These are phyloP conservation scores for Danielia reshetovae DNA, from an alignment of 805 yeast species.

Conservation along the genomic window DNA sequence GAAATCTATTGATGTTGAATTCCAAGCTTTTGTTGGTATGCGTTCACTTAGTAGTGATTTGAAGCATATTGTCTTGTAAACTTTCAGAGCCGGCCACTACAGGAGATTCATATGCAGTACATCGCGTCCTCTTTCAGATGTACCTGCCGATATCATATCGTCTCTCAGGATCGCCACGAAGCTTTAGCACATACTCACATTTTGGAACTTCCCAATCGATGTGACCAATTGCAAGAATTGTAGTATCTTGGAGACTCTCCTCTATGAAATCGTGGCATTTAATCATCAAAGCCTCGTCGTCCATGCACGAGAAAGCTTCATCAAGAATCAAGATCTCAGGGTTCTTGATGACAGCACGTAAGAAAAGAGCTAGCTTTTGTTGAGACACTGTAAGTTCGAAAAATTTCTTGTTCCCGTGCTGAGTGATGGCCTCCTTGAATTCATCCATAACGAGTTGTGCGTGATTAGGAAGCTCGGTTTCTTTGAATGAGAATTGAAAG, in stretches of 20 bases:
- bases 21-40: no score
- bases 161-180: constrained; percentile 28
- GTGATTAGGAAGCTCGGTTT: constrained; percentile 7
- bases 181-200: constrained; percentile 46
- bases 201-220: constrained; percentile 73
- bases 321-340: constrained; percentile 82
- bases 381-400: constrained; percentile 58
- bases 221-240: constrained; percentile 81
- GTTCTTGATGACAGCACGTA: constrained; percentile 71
- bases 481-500: constrained; percentile 44
- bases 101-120: neutral
- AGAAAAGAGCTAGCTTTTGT: constrained; percentile 73
- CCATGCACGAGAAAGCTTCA: constrained; percentile 93
- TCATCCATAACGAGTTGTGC: constrained; percentile 17
- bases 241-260: constrained; percentile 37
- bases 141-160: constrained; percentile 14
- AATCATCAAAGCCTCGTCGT: constrained; percentile 36
- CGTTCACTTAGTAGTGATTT: no score
- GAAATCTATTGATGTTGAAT: no score
- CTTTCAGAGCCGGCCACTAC: no score
- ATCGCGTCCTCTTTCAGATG: neutral
- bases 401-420: constrained; percentile 40
- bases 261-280: constrained; percentile 31
- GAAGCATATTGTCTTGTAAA: no score
- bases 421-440: constrained; percentile 29